Evolutionary conservation across 192 early-diverging fungal genomes (phyloP).

Genomic region (Jimgerdemannia lactiflua): DNA sequence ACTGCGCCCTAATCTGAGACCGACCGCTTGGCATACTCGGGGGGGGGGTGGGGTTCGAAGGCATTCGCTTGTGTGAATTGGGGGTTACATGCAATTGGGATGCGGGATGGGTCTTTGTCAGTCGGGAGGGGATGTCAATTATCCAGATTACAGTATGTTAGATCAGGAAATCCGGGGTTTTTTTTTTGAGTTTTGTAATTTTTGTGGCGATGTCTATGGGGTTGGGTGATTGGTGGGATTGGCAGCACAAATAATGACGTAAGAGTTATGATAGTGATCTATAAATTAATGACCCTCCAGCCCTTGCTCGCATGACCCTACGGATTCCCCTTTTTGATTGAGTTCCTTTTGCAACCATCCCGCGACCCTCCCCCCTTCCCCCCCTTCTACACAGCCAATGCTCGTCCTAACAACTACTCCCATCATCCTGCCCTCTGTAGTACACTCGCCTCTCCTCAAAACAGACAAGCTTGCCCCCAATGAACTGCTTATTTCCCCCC

Average conservation of each 20-base stretch:
- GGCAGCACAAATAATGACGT: background rate
- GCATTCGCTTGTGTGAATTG: too few species aligned
- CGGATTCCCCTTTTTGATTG: background rate
- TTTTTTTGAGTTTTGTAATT: constrained; percentile 14
- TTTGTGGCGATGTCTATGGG: background rate
- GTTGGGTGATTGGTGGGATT: background rate
- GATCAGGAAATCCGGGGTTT: background rate
- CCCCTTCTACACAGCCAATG: background rate
- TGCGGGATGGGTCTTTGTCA: too few species aligned
- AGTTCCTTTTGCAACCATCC: background rate
- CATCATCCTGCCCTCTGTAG: background rate
- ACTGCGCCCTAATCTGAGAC: too few species aligned
- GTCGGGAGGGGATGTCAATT: too few species aligned
- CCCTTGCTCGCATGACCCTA: background rate
- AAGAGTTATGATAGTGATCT: background rate
- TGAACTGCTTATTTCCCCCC: background rate
- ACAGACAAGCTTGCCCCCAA: background rate
- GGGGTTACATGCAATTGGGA: too few species aligned
- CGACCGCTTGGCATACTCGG: too few species aligned
- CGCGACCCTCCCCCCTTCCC: background rate
- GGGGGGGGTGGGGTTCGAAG: too few species aligned
- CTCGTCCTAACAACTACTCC: background rate
- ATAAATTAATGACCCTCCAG: background rate
- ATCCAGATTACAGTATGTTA: too few species aligned
- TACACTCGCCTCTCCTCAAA: background rate